A percentile compares a stretch with the other conserved stretches of the same genome.
phyloP scores from a whole-genome alignment of 1,284 basidiomycete genomes.

The Ceratobasidium sp. region DNA sequence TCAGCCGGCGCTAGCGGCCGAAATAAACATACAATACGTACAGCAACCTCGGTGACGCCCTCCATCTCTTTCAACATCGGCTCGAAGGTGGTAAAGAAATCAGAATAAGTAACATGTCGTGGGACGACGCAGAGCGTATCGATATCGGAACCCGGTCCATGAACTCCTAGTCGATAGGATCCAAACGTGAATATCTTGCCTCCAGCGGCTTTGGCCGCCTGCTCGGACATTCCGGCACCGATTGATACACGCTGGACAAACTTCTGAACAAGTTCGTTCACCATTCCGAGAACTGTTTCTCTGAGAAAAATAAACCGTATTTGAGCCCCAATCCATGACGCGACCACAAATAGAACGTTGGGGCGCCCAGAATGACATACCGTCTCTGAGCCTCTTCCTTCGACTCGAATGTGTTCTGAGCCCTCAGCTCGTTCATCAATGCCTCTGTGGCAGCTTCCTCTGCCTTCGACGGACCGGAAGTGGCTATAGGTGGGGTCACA shows the following conservation, averaged over 20 bases:
- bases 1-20: conserved; percentile 4
- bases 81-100: conserved; percentile 96
- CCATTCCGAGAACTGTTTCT: conserved; percentile 92
- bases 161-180: conserved; percentile 95
- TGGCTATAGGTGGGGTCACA: conserved; percentile 93
- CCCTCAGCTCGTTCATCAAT: conserved; percentile 89
- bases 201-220: conserved; percentile 87
- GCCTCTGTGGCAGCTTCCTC: conserved; percentile 88
- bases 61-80: conserved; percentile 89
- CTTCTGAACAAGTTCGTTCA: conserved; percentile 91
- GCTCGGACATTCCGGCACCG: conserved; percentile 85
- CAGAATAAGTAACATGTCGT: conserved; percentile 93
- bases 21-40: conserved; percentile 63
- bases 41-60: conserved; percentile 91
- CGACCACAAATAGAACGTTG: not conserved
- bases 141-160: conserved; percentile 96
- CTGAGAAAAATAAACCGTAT: conserved; percentile 62
- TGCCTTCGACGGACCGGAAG: conserved; percentile 77
- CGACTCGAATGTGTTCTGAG: conserved; percentile 90
- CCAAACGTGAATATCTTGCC: conserved; percentile 99
- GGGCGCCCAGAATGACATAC: conserved; percentile 61
- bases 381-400: conserved; percentile 91
- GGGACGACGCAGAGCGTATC: conserved; percentile 99
- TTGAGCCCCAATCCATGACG: conserved; percentile 6
- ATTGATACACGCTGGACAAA: conserved; percentile 92